Evolutionary conservation across 2,329 filamentous ascomycete genomes (phyloP), one percentile per base, ranked within the genome.

Genomic region (Dryadomyces quercivorus): DNA sequence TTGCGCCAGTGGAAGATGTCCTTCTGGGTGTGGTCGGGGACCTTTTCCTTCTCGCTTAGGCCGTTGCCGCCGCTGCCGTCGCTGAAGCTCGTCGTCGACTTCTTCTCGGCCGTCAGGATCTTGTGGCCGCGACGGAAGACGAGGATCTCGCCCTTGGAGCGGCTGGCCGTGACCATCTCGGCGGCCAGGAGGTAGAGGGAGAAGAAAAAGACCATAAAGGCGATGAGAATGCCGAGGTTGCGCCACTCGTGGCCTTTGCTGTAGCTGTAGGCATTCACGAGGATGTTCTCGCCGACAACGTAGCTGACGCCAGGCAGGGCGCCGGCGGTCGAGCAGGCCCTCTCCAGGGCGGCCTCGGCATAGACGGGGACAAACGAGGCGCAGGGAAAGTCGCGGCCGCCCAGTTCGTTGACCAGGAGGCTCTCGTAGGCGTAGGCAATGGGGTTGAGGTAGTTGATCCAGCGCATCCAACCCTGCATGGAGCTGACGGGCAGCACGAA

Each of bases 1-100:
- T 92, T 77, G 59, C 84, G 78, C 90, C 89, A 95, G 64, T 89
- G 86, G 74, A 94, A 94, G 57, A 91, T 81, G 21, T 86, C 36
- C 36, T 40, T 40, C 15, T 40, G 36, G 6, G 36, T 16, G 36
- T 40, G 36, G 4, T 40, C 36, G 15, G 36, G 36, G 9, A 40
- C 36, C 36, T 40, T 72, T 70, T 18, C 15, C 75, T 75, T 40
- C 81, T 68, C 63, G 43, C n/a, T n/a, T n/a, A n/a, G n/a, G n/a
- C 70, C 73, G 45, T 68, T 70, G 50, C 71, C 69, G 50, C 71
- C 69, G n/a, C 72, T 68, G 8, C 74, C 76, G 16, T 42, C 72
- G 69, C 38, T 42, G 38, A 21, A 22, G 2, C 26, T 15, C 2
- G 40, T 15, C 10, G 12, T 64, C 63, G 44, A 63, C 63, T 5